Percentiles rank a stretch among this genome's conserved stretches.
phyloP scores from a whole-genome alignment of 1,139 yeast genomes.

The Blastobotrys indianensis region DNA sequence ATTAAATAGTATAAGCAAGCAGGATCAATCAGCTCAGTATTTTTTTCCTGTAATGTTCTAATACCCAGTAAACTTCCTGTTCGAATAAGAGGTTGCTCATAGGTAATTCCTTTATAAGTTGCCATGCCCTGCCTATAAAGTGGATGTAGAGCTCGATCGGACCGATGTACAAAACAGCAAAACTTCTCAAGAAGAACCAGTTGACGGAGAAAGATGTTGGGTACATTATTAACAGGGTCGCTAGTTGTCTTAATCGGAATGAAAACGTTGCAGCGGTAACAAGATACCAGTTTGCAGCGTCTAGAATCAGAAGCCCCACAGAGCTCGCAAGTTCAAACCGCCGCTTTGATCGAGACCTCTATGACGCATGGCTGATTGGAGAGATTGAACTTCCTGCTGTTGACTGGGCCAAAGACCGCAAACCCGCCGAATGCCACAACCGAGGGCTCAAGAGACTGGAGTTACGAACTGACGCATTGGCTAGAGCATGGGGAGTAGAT shows the following conservation, averaged over 20 bases:
- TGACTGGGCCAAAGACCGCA: neutral
- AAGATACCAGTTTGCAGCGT: slow-evolving; percentile 1
- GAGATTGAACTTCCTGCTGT: neutral
- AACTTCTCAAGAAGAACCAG: neutral
- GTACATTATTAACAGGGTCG: neutral
- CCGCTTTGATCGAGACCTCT: slow-evolving; percentile 1
- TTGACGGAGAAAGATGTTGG: neutral
- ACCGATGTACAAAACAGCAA: neutral
- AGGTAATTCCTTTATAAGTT: neutral
- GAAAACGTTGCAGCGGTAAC: slow-evolving; percentile 2
- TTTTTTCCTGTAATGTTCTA: no score
- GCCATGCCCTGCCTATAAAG: neutral
- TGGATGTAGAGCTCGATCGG: neutral
- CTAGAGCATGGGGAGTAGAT: neutral
- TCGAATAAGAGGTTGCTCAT: no score
- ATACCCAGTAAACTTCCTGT: no score
- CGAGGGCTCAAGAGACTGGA: neutral
- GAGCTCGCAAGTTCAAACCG: slow-evolving; percentile 3
- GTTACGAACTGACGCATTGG: slow-evolving; percentile 5
- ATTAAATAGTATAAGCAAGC: no score
- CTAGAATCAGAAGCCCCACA: neutral
- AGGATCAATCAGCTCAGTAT: no score
- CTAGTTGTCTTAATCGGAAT: neutral
- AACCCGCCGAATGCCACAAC: neutral
- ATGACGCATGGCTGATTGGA: neutral